Conservation (phyloP, 176 grass and related monocot species). For the Aegilops speltoides region DNA sequence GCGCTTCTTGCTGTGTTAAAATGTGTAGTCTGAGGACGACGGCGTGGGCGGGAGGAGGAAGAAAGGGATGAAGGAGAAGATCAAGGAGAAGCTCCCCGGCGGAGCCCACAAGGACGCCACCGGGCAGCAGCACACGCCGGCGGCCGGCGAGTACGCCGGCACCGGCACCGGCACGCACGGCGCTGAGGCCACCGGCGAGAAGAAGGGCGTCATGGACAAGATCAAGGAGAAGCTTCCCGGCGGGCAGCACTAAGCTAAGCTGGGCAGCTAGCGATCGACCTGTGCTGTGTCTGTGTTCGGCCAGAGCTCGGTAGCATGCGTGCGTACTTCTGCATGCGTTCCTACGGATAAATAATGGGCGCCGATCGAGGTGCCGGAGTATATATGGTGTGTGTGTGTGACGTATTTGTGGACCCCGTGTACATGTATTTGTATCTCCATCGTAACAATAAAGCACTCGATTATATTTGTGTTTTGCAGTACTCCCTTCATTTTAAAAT, state of each 20-base stretch:
- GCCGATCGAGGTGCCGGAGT: too few species aligned
- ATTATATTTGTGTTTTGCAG: too few species aligned
- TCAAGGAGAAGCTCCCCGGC: background rate
- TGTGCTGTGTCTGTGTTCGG: too few species aligned
- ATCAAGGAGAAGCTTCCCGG: constrained; percentile 2
- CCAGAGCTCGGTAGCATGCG: too few species aligned
- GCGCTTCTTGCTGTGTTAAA: background rate
- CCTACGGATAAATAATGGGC: too few species aligned
- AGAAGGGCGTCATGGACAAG: background rate
- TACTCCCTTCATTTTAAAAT: too few species aligned
- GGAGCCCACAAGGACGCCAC: background rate
- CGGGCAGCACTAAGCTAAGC: background rate
- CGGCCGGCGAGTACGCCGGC: background rate
- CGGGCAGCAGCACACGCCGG: background rate
- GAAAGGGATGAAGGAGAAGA: constrained; percentile 3
- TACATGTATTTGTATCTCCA: too few species aligned
- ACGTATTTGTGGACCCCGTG: too few species aligned
- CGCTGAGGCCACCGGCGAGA: background rate
- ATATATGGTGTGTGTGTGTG: too few species aligned
- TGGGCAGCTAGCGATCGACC: too few species aligned
- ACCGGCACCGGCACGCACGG: background rate
- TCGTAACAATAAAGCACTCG: too few species aligned
- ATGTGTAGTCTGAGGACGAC: background rate
- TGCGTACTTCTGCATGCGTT: too few species aligned
- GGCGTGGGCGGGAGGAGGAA: background rate